Conservation (phyloP, 2,329 filamentous ascomycete genomes). For the Sphaceloma murrayae region DNA sequence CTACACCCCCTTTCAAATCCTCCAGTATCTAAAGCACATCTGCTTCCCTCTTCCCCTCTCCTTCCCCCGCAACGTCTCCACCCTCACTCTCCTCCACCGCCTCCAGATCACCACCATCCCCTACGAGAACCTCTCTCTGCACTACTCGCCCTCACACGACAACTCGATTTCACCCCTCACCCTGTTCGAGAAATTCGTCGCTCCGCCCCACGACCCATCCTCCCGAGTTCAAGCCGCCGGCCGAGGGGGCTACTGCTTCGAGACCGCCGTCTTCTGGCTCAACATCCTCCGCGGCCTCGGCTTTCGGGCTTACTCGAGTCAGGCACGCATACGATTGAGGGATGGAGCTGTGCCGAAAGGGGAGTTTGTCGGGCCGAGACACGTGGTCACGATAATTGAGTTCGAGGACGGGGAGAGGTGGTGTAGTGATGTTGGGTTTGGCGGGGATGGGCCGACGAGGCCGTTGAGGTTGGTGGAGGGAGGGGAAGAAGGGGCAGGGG, state of each 20-base stretch:
- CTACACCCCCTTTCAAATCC: slow-evolving; percentile 7
- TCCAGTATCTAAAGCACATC: slow-evolving; percentile 9
- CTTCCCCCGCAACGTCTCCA: neutral
- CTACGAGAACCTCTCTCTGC: slow-evolving; percentile 49
- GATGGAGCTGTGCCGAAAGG: slow-evolving; percentile 22
- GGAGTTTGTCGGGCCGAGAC: slow-evolving; percentile 26
- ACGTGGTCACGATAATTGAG: slow-evolving; percentile 37
- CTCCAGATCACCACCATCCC: slow-evolving; percentile 41
- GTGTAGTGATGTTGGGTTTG: slow-evolving; percentile 55
- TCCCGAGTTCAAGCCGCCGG: slow-evolving; percentile 27
- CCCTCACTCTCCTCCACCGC: slow-evolving; percentile 15
- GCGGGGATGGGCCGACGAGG: slow-evolving; percentile 49
- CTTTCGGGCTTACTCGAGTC: slow-evolving; percentile 35
- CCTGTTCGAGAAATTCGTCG: slow-evolving; percentile 45
- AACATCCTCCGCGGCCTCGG: slow-evolving; percentile 44
- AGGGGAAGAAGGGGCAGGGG: neutral
- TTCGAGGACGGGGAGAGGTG: slow-evolving; percentile 42
- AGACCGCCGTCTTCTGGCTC: slow-evolving; percentile 46
- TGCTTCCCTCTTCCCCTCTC: slow-evolving; percentile 4
- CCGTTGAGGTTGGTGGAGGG: slow-evolving; percentile 43
- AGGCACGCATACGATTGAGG: slow-evolving; percentile 29
- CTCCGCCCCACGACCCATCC: neutral
- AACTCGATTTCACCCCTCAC: slow-evolving; percentile 42
- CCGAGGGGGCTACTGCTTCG: slow-evolving; percentile 53
- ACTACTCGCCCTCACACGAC: slow-evolving; percentile 42